Evolutionary conservation across 2,329 filamentous ascomycete genomes (phyloP).

Genomic region (Talaromyces sp.): DNA sequence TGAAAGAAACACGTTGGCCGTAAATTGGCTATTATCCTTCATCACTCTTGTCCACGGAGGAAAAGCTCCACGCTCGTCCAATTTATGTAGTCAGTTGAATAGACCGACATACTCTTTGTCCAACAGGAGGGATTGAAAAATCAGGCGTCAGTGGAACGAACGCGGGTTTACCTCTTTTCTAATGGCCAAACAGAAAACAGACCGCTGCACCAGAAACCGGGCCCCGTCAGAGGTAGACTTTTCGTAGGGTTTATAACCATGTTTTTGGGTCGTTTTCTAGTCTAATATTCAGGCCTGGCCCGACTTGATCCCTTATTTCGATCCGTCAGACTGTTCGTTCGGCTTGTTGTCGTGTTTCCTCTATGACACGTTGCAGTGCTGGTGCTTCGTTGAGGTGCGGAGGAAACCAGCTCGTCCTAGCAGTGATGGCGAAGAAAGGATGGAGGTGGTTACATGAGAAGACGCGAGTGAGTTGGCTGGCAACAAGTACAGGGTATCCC

Average conservation of each 20-base stretch:
- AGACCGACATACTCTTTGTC: no score
- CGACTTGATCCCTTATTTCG: no score
- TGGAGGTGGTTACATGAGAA: not conserved
- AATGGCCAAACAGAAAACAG: not conserved
- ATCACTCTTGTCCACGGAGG: not conserved
- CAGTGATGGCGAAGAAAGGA: not conserved
- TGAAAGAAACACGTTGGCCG: not conserved
- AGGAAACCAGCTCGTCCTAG: not conserved
- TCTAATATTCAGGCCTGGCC: no score
- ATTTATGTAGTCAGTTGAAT: not conserved
- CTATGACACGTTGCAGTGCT: not conserved
- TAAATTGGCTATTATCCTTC: not conserved
- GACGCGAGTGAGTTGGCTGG: not conserved
- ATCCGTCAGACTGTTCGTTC: not conserved
- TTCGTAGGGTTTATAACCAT: no score
- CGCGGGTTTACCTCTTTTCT: not conserved
- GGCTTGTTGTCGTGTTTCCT: not conserved
- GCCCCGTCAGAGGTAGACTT: no score
- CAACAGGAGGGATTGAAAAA: not conserved
- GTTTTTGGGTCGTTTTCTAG: no score
- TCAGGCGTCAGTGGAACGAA: no score
- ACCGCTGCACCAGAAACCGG: not conserved
- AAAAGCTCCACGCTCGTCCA: not conserved
- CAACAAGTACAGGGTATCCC: not conserved
- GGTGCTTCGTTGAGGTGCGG: not conserved